Conservation (phyloP, 768 basidiomycete genomes). For the Pisolithus orientalis region DNA sequence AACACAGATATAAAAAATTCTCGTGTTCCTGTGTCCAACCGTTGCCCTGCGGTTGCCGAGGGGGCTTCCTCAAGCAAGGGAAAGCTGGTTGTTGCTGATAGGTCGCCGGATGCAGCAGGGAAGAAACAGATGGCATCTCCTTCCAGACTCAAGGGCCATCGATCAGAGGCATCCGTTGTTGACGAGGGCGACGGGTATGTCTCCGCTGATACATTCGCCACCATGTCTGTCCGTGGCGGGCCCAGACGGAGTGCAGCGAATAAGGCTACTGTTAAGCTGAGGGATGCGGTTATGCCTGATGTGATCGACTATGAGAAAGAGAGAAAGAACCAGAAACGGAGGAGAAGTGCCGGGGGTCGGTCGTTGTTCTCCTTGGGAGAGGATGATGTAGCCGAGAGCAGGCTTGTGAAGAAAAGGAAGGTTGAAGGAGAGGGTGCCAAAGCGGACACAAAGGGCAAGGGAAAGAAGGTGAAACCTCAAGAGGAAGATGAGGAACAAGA, state of each 20-base stretch:
- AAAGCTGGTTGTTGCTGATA: constrained; percentile 13
- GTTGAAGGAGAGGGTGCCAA: constrained; percentile 9
- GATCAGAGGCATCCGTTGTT: not conserved
- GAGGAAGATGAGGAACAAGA: constrained; percentile 21
- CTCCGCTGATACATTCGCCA: constrained; percentile 3
- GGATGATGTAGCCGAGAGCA: constrained; percentile 11
- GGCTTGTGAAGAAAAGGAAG: constrained; percentile 14
- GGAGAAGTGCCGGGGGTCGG: constrained; percentile 29
- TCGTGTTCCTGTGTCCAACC: not conserved
- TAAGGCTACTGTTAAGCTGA: constrained; percentile 40
- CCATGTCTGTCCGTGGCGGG: constrained; percentile 14
- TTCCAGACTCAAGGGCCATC: not conserved
- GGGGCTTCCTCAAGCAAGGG: constrained; percentile 19
- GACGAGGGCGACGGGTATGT: constrained; percentile 7
- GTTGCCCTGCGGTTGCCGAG: constrained; percentile 8
- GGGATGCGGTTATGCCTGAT: constrained; percentile 69
- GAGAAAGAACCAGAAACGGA: constrained; percentile 37
- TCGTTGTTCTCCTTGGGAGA: constrained; percentile 4
- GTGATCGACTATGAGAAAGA: constrained; percentile 64
- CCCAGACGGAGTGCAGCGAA: constrained; percentile 47
- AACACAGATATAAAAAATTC: not conserved
- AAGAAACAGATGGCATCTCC: constrained; percentile 1
- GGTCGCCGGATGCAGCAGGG: constrained; percentile 1
- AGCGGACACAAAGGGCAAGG: constrained; percentile 9
- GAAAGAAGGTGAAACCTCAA: constrained; percentile 12